Base-by-base conservation (phyloP, 352 stramenopile species). In the Plasmopara viticola region DNA sequence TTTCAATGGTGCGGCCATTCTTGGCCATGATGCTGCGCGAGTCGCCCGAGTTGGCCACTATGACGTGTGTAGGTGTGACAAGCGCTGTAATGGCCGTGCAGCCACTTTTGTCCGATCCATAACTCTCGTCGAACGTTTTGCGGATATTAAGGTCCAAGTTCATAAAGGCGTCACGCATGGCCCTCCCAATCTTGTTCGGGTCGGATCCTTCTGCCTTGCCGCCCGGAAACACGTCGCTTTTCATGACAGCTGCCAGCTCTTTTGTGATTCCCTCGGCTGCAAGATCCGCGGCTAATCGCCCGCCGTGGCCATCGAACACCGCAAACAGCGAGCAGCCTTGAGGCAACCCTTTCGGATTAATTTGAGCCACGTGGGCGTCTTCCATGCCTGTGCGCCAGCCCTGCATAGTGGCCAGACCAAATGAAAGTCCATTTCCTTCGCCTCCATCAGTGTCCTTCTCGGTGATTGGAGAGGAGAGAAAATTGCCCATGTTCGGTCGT, bases 301-400 rank as follows among this genome's bases (percentile, higher is more conserved):
- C 81, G 48, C 78, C 77, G 51, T 91, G 84, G 53, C 78, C 80
- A 60, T 94, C 84, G 47, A 80, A 94, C 37, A 94, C 81, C 8
- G 78, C 80, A 53, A 94, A 91, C 35, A 90, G 53, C 33, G 81
- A 84, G 51, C 65, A 78, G 35, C 64, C 66, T 0, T 47, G n/a
- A 2, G 78, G 78, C 5, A 87, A 53, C 8, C 62, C 61, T 15
- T 61, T 44, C 6, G 76, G 65, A 28, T 75, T 56, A n/a, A 87
- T 45, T 30, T 69, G 59, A 18, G 79, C 70, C 29, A 92, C 58
- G 60, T 94, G 77, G 60, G 80, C 68, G 62, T 91, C 81, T 62
- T 93, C 83, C 78, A 94, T 91, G 51, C 65, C 83, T 34, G 71
- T 84, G 54, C 83, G 80, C 80, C 83, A 91, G 29, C 80, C 83